Evolutionary conservation across 768 basidiomycete species (phyloP).

Genomic region (Tricholoma sp.): DNA sequence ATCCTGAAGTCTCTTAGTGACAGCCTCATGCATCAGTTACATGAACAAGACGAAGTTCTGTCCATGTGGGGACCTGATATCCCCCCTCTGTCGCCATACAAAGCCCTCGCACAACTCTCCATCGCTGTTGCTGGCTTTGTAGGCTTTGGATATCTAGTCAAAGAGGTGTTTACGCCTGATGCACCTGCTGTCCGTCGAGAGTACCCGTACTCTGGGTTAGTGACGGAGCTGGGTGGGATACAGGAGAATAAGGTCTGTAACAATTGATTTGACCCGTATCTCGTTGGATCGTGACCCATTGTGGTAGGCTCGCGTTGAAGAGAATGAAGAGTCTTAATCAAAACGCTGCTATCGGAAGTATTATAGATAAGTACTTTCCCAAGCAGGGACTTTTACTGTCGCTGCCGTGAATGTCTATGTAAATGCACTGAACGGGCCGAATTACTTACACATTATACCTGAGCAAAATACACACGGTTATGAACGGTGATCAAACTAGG

Average conservation of each 20-base stretch:
- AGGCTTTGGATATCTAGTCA: constrained; percentile 54
- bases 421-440: not conserved
- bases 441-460: too few species aligned
- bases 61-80: constrained; percentile 89
- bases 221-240: constrained; percentile 71
- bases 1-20: constrained; percentile 12
- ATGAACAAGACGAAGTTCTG: constrained; percentile 73
- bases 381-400: not conserved
- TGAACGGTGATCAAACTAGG: too few species aligned
- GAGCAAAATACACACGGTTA: not conserved
- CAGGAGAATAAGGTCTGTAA: constrained; percentile 69
- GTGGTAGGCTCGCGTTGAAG: constrained; percentile 22
- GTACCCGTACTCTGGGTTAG: constrained; percentile 73
- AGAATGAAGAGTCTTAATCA: constrained; percentile 13
- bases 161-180: constrained; percentile 51
- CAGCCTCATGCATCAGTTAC: constrained; percentile 46
- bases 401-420: not conserved
- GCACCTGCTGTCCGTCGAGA: constrained; percentile 64
- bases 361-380: not conserved
- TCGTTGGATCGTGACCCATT: constrained; percentile 4
- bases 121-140: constrained; percentile 60
- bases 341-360: not conserved
- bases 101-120: constrained; percentile 61
- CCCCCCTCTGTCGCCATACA: constrained; percentile 52
- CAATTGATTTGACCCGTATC: not conserved